Base-by-base conservation (phyloP, 352 stramenopile species). In the Pythium guiyangense region DNA sequence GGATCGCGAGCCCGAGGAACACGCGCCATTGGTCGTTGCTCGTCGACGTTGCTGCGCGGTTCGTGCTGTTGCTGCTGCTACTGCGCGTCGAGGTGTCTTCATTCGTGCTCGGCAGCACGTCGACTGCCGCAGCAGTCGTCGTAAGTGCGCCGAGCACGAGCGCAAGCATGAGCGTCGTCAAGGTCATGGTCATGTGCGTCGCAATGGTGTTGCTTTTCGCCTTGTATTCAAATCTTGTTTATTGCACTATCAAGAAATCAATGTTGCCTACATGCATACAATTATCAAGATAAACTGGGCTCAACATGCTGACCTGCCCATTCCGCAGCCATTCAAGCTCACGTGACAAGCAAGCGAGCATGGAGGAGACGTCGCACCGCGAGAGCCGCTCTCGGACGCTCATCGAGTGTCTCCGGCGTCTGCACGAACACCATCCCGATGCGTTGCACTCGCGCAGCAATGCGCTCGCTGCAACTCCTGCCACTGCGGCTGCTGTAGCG, bases 1-100 rank as follows among this genome's bases (percentile, higher is more conserved):
- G 74, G 53, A 94, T 61, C n/a, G 73, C 70, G 26, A 94, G 70
- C 3, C 83, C 83, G 17, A 92, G 59, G 55, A 92, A 84, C 34
- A 90, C 72, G 52, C 80, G 74, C 83, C 83, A 92, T 59, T 92
- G 77, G 46, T 89, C 69, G 34, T 69, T 75, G 50, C 72, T 85
- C 0, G 74, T 62, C 17, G 49, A 39, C 6, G 42, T 25, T 14
- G 34, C 18, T 20, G 31, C 48, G 40, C 15, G 31, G 54, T 31
- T 59, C 25, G 46, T 59, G 44, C 43, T n/a, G 53, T 14, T 14
- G 15, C 18, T 17, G 31, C 31, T 46, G 42, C 43, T 45, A 43
- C 43, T 39, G 18, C 15, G 9, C 37, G 5, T 20, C 39, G 18
- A 18, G 39, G 6, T 14, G 39, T n/a, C 39, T 11, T 5, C 15